Evolutionary conservation across 106 monocot species (phyloP).

Genomic region (Iris macrosiphon): DNA sequence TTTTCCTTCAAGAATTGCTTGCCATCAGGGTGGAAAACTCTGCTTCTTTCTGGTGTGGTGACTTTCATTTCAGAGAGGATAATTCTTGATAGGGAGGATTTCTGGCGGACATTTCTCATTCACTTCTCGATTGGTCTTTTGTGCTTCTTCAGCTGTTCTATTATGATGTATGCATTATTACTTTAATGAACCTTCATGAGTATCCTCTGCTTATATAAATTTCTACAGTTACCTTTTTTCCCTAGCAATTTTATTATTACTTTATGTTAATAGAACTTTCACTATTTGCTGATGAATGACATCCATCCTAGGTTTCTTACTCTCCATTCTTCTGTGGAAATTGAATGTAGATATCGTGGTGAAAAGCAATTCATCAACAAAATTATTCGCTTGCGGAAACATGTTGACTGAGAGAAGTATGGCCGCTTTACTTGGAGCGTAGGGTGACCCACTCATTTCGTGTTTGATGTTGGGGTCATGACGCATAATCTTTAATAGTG

Average conservation of each 20-base stretch:
- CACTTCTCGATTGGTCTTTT: slow-evolving; percentile 56
- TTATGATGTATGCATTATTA: slow-evolving; percentile 58
- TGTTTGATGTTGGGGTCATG: too few species aligned
- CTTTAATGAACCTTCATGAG: neutral
- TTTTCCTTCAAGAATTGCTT: slow-evolving; percentile 70
- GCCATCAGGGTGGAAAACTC: slow-evolving; percentile 73
- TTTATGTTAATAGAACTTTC: neutral
- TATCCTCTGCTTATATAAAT: neutral
- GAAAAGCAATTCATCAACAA: slow-evolving; percentile 69
- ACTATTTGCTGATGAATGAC: neutral
- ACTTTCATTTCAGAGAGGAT: slow-evolving; percentile 65
- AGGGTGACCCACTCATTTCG: too few species aligned
- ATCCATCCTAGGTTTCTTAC: neutral
- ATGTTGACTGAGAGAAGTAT: slow-evolving; percentile 45
- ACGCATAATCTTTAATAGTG: too few species aligned
- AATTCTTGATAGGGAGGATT: slow-evolving; percentile 54
- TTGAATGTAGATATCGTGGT: slow-evolving; percentile 49
- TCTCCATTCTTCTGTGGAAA: neutral
- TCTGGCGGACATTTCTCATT: slow-evolving; percentile 68
- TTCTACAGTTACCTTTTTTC: neutral
- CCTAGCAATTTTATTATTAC: neutral
- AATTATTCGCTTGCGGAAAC: slow-evolving; percentile 32
- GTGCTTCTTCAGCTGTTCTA: slow-evolving; percentile 47
- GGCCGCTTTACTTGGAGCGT: too few species aligned
- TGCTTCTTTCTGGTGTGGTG: slow-evolving; percentile 45